Base-by-base conservation (phyloP, 2,329 filamentous ascomycete genomes). In the Ophiocordyceps australis region DNA sequence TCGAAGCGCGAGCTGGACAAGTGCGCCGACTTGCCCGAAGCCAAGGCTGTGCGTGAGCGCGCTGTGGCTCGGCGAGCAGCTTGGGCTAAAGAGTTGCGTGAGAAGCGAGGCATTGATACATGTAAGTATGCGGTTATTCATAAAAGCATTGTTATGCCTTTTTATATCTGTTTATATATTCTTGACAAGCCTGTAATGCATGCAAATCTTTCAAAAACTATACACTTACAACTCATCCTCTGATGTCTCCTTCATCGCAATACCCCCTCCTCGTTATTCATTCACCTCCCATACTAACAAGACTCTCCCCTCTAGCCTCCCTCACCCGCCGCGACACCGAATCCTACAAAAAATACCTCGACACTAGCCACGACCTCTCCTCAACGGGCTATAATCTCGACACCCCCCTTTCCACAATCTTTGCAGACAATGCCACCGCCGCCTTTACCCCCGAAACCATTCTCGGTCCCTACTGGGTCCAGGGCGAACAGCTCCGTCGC, bases 401-500 rank as follows among this genome's bases (percentile, higher is more conserved):
- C 20, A 34, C 30, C n/a, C 30, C 32, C 9, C 9, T 27, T 7
- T 20, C 27, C 5, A 23, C 13, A 9, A 19, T 34, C 11, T 34
- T 34, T 14, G 26, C 22, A n/a, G 31, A 30, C 27, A 31, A 35
- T 27, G 22, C 29, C 13, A 34, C 30, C 24, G 30, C 27, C 17
- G 17, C 33, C 10, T 29, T 36, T 9, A 27, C 28, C 5, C 32
- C 33, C 1, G 30, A 36, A 21, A 34, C 32, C 18, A 29, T 28
- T 27, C 30, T 32, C 22, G 32, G 34, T 5, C 34, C 34, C 3
- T 32, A 31, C 15, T 32, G 49, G 18, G 46, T 58, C 16, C 39
- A 41, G 24, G 51, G 52, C 17, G 45, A 48, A 31, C 40, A 42
- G 14, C 42, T 57, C 25, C 50, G 55, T 23, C 36, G 33, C 22